Percentiles rank a stretch among this genome's conserved stretches.
These are phyloP conservation scores for Trapa incisa DNA, from an alignment of 345 rosid species.

Conservation along the genomic window DNA sequence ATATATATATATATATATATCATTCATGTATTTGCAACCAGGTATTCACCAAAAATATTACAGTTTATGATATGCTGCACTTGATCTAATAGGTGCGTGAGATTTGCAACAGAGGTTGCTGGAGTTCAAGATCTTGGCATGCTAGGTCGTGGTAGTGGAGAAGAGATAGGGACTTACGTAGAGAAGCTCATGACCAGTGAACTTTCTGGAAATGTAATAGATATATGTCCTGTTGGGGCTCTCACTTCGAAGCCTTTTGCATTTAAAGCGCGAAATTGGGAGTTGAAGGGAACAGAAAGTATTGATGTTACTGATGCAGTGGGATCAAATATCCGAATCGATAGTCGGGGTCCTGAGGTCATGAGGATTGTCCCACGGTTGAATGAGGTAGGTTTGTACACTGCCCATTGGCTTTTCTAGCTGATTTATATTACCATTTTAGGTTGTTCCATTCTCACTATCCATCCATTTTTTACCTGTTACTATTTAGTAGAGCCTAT, in stretches of 20 bases:
- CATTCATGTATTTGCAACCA: not conserved
- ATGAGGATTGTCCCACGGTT: conserved; percentile 84
- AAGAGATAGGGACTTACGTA: conserved; percentile 97
- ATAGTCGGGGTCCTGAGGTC: conserved; percentile 98
- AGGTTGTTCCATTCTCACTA: not conserved
- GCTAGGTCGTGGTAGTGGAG: conserved; percentile 99
- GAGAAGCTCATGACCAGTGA: conserved; percentile 99
- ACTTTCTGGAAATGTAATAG: conserved; percentile 95
- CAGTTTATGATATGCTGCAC: conserved; percentile 4
- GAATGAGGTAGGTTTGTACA: conserved; percentile 53
- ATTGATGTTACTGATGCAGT: conserved; percentile 96
- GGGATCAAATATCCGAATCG: conserved; percentile 91
- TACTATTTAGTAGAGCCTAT: not conserved
- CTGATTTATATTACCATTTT: not conserved
- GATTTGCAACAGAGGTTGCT: conserved; percentile 97
- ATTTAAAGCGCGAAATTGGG: conserved; percentile 98
- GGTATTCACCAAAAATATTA: not conserved
- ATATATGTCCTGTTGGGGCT: conserved; percentile 98
- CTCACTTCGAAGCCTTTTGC: conserved; percentile 97
- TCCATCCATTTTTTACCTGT: not conserved
- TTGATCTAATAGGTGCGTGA: conserved; percentile 58
- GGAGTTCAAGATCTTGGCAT: conserved; percentile 98
- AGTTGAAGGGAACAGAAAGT: conserved; percentile 89
- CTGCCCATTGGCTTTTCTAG: not conserved
- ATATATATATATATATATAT: not conserved